Evolutionary conservation across 495 filamentous ascomycete genomes (phyloP).

Genomic region (Apiosordaria backusii): DNA sequence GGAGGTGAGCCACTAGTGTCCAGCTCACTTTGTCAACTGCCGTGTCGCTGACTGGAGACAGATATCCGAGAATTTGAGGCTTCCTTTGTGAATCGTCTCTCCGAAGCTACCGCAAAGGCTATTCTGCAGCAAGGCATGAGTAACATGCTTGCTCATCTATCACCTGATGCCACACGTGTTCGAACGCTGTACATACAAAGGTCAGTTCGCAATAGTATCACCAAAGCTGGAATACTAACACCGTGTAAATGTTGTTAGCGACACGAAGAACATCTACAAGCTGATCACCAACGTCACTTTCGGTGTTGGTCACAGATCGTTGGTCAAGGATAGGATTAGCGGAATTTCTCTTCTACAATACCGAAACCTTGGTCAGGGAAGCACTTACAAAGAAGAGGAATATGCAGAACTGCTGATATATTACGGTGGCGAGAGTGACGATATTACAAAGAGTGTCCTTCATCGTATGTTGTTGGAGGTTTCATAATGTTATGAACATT

Average conservation of each 20-base stretch:
- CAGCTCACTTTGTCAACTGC: neutral
- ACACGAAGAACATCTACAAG: conserved; percentile 3
- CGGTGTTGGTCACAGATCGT: neutral
- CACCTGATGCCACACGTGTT: neutral
- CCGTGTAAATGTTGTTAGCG: neutral
- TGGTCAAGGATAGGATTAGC: neutral
- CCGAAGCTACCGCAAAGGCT: neutral
- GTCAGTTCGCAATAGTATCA: neutral
- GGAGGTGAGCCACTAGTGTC: neutral
- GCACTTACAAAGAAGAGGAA: neutral
- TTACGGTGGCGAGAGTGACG: neutral
- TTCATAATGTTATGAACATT: neutral
- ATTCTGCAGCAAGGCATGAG: conserved; percentile 11
- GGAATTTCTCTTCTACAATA: conserved; percentile 10
- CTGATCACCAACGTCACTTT: conserved; percentile 6
- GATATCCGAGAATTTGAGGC: conserved; percentile 6
- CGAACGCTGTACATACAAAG: conserved; percentile 15
- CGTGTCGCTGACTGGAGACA: neutral
- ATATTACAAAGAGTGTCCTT: conserved; percentile 7
- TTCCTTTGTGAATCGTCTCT: conserved; percentile 5
- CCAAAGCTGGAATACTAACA: neutral
- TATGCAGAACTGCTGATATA: conserved; percentile 12
- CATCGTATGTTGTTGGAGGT: neutral
- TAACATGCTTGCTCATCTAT: conserved; percentile 14
- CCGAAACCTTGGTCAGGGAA: neutral